These are phyloP conservation scores for Fragaria nilgerrensis DNA, from an alignment of 306 rosid species.

Conservation along the genomic window DNA sequence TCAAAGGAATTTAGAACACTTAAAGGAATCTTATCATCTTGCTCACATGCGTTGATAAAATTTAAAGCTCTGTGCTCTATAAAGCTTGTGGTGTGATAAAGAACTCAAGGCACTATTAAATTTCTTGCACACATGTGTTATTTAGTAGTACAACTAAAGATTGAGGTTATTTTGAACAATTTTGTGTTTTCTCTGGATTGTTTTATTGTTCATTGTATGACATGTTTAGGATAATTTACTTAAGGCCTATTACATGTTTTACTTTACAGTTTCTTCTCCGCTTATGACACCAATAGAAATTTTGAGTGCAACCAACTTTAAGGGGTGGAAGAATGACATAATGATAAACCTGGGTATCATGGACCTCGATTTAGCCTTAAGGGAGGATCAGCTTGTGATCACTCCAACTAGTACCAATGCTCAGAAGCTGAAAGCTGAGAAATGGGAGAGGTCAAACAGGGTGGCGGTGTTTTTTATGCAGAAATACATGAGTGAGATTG, in stretches of 20 bases:
- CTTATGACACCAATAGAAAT: not conserved
- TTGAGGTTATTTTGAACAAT: not conserved
- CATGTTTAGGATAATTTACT: not conserved
- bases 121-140: not conserved
- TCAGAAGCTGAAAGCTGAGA: not conserved
- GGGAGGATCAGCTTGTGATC: not conserved
- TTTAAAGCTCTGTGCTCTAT: not conserved
- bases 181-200: not conserved
- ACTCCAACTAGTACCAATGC: not conserved
- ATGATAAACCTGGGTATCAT: not conserved
- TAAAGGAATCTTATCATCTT: not conserved
- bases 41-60: not conserved
- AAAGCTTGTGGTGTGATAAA: constrained; percentile 2
- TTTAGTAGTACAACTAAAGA: not conserved
- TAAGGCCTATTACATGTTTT: not conserved
- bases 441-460: not conserved
- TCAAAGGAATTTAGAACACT: not conserved
- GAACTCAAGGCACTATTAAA: not conserved
- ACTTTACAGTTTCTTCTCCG: not conserved
- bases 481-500: not conserved
- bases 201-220: not conserved
- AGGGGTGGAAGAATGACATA: not conserved
- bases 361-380: not conserved
- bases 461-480: not conserved
- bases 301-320: not conserved